Evolutionary conservation across 2,329 filamentous ascomycete genomes (phyloP).

Genomic region (Botrytis byssoidea): DNA sequence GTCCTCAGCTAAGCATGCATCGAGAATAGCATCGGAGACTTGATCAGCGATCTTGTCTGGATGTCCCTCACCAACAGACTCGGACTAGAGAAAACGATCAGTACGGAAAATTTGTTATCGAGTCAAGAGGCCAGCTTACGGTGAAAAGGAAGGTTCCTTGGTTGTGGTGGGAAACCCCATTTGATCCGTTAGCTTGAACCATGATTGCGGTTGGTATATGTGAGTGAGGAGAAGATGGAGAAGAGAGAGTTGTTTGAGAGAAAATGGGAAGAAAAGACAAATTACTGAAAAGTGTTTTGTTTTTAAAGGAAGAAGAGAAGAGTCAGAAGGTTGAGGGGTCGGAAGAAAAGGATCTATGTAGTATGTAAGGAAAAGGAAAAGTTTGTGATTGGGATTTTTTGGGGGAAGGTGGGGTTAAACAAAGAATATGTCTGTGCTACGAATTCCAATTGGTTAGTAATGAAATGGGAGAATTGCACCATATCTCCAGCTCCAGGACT

Average conservation of each 20-base stretch:
- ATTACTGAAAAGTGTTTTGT: slow-evolving; percentile 51
- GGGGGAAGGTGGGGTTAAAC: slow-evolving; percentile 17
- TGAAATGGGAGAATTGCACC: slow-evolving; percentile 9
- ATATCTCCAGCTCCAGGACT: not conserved
- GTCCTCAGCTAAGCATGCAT: slow-evolving; percentile 93
- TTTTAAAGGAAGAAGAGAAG: slow-evolving; percentile 48
- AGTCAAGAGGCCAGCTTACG: slow-evolving; percentile 45
- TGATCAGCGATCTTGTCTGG: slow-evolving; percentile 98
- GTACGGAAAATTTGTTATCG: slow-evolving; percentile 14
- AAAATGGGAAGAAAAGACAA: slow-evolving; percentile 40
- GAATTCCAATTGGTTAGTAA: slow-evolving; percentile 1
- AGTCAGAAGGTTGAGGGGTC: slow-evolving; percentile 41
- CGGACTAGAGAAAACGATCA: slow-evolving; percentile 54
- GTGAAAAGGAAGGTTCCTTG: slow-evolving; percentile 82
- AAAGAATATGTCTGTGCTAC: slow-evolving; percentile 18
- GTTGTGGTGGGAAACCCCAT: slow-evolving; percentile 49
- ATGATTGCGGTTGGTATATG: slow-evolving; percentile 66
- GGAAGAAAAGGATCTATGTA: not conserved
- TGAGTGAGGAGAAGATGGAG: slow-evolving; percentile 56
- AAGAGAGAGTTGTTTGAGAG: slow-evolving; percentile 44
- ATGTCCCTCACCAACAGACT: slow-evolving; percentile 87
- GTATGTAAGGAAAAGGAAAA: slow-evolving; percentile 19
- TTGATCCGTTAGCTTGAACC: slow-evolving; percentile 44
- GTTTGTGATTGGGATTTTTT: slow-evolving; percentile 16
- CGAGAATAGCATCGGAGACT: slow-evolving; percentile 96